Conservation (phyloP, 768 basidiomycete species). For the Phaeolepiota aurea region DNA sequence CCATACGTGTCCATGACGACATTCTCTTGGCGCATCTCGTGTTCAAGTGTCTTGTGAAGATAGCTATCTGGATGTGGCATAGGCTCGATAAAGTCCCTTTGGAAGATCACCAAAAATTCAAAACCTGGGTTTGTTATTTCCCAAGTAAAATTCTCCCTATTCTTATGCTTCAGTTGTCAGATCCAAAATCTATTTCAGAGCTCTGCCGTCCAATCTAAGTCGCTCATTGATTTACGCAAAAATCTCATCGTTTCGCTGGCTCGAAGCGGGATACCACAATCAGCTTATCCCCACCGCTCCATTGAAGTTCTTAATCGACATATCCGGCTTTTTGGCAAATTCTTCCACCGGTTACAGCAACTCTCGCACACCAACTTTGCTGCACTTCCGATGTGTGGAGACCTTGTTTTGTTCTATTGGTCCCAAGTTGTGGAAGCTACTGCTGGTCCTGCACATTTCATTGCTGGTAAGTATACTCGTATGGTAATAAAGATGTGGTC, state of each 20-base stretch:
- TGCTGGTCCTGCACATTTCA: slow-evolving; percentile 36
- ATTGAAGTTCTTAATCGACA: slow-evolving; percentile 60
- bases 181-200: slow-evolving; percentile 52
- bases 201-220: slow-evolving; percentile 47
- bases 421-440: slow-evolving; percentile 70
- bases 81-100: slow-evolving; percentile 32
- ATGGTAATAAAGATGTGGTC: background rate
- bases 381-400: slow-evolving; percentile 50
- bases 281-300: slow-evolving; percentile 28
- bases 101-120: slow-evolving; percentile 34
- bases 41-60: slow-evolving; percentile 69
- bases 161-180: slow-evolving; percentile 24
- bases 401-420: slow-evolving; percentile 77
- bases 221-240: slow-evolving; percentile 50
- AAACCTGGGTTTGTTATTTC: slow-evolving; percentile 41
- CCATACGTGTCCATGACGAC: slow-evolving; percentile 26
- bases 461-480: slow-evolving; percentile 38
- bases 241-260: slow-evolving; percentile 37
- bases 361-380: slow-evolving; percentile 52
- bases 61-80: slow-evolving; percentile 68
- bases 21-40: slow-evolving; percentile 53
- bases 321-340: slow-evolving; percentile 67
- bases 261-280: slow-evolving; percentile 23
- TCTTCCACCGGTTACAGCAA: slow-evolving; percentile 70
- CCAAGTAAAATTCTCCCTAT: background rate